Evolutionary conservation across 208 protist species (phyloP).

Genomic region (Leishmania mexicana): DNA sequence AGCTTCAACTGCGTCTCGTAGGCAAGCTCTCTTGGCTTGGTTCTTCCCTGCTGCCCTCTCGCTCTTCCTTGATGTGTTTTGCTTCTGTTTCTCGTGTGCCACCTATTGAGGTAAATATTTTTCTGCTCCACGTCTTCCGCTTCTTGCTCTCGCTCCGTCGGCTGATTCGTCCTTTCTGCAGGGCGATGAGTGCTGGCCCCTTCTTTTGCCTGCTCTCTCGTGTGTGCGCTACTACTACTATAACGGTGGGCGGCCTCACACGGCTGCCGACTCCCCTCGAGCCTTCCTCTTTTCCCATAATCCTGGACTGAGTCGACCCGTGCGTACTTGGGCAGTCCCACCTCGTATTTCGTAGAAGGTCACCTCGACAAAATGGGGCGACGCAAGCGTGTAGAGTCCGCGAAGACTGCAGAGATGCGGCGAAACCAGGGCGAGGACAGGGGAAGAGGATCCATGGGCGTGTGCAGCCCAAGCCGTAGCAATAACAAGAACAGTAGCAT

Average conservation of each 20-base stretch:
- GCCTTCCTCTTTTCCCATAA: conserved; percentile 9
- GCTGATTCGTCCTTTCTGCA: neutral
- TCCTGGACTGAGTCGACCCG: neutral
- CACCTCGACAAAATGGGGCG: conserved; percentile 11
- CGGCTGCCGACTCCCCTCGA: neutral
- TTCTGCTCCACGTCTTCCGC: neutral
- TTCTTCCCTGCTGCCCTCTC: neutral
- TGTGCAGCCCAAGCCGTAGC: neutral
- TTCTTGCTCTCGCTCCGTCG: neutral
- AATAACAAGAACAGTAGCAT: neutral
- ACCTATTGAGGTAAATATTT: neutral
- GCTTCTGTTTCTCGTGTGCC: neutral
- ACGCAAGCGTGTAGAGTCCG: conserved; percentile 1
- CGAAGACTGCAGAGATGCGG: neutral
- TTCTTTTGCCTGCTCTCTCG: neutral
- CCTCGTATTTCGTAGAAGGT: neutral
- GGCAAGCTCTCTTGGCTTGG: neutral
- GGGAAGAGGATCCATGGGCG: neutral
- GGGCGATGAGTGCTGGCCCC: neutral
- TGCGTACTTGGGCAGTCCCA: neutral
- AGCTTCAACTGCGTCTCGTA: neutral
- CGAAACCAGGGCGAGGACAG: neutral
- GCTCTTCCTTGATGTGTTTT: neutral
- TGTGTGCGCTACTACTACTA: neutral
- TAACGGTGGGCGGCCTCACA: neutral